Evolutionary conservation across 2,329 filamentous ascomycete species (phyloP).

Genomic region (Dichotomopilus funicola): DNA sequence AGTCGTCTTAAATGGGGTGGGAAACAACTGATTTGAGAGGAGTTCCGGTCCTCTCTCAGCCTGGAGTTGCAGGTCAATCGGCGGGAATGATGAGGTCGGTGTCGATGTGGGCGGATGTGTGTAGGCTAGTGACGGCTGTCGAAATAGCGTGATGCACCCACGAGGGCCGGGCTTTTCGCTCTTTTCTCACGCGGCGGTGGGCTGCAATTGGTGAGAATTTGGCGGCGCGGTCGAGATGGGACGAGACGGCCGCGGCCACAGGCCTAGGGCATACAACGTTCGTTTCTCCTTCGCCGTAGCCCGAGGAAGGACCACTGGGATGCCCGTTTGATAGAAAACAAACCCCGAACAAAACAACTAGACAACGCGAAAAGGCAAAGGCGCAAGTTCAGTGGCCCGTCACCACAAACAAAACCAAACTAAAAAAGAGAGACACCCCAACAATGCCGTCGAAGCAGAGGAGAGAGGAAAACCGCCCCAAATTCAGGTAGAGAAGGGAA

Average conservation of each 20-base stretch:
- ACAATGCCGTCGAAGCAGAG: conserved; percentile 3
- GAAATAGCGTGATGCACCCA: background rate
- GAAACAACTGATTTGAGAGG: background rate
- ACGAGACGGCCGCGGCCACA: conserved; percentile 3
- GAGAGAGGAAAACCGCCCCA: background rate
- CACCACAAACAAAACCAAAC: conserved; percentile 11
- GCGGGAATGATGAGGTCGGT: conserved; percentile 6
- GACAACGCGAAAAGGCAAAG: conserved; percentile 11
- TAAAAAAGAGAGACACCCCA: conserved; percentile 1
- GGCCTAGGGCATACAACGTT: conserved; percentile 3
- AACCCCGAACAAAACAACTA: background rate
- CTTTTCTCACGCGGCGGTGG: background rate
- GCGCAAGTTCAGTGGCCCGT: conserved; percentile 9
- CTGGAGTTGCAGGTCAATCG: background rate
- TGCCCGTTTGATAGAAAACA: conserved; percentile 6
- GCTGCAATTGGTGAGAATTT: conserved; percentile 10
- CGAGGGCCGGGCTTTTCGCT: too few relatives aligned
- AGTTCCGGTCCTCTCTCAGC: background rate
- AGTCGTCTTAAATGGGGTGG: conserved; percentile 1
- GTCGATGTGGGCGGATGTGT: conserved; percentile 5
- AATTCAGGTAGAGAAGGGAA: background rate
- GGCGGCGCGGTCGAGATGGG: conserved; percentile 3
- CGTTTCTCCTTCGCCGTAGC: background rate
- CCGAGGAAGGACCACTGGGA: conserved; percentile 5
- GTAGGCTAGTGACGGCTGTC: background rate